phyloP scores from a whole-genome alignment of 345 rosid species.

The Brassica rapa region DNA sequence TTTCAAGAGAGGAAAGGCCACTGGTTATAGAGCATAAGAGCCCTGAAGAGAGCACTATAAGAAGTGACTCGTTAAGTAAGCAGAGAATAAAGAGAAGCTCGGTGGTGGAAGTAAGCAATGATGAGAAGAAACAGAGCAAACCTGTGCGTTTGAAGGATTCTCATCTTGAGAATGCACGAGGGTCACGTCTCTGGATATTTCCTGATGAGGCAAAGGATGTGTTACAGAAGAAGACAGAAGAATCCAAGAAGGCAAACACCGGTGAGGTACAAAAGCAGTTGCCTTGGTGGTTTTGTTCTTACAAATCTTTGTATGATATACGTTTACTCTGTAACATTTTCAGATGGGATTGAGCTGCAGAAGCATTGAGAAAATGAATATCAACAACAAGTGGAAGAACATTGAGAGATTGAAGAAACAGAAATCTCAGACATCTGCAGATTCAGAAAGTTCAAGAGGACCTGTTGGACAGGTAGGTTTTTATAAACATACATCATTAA shows the following conservation, averaged over 20 bases:
- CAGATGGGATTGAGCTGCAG: constrained; percentile 24
- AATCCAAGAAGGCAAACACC: constrained; percentile 26
- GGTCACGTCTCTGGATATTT: constrained; percentile 69
- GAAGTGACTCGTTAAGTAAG: constrained; percentile 40
- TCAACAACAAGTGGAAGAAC: constrained; percentile 27
- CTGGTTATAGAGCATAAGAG: constrained; percentile 38
- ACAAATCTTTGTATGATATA: constrained; percentile 13
- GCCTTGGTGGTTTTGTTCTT: background rate
- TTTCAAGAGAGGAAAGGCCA: constrained; percentile 42
- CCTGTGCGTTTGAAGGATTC: constrained; percentile 27
- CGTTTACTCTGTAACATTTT: background rate
- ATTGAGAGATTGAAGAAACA: constrained; percentile 30
- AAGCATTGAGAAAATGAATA: background rate
- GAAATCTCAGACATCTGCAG: constrained; percentile 22
- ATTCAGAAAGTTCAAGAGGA: constrained; percentile 29
- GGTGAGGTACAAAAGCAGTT: constrained; percentile 50
- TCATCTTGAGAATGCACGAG: constrained; percentile 32
- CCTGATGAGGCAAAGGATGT: constrained; percentile 52
- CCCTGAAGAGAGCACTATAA: constrained; percentile 31
- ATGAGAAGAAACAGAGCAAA: constrained; percentile 30
- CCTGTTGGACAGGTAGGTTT: constrained; percentile 32
- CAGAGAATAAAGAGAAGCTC: constrained; percentile 32
- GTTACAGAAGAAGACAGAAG: constrained; percentile 41
- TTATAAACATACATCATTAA: background rate
- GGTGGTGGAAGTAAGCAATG: constrained; percentile 26